Evolutionary conservation across 345 rosid genomes (phyloP).

Genomic region (Eucalyptus polyanthemos): DNA sequence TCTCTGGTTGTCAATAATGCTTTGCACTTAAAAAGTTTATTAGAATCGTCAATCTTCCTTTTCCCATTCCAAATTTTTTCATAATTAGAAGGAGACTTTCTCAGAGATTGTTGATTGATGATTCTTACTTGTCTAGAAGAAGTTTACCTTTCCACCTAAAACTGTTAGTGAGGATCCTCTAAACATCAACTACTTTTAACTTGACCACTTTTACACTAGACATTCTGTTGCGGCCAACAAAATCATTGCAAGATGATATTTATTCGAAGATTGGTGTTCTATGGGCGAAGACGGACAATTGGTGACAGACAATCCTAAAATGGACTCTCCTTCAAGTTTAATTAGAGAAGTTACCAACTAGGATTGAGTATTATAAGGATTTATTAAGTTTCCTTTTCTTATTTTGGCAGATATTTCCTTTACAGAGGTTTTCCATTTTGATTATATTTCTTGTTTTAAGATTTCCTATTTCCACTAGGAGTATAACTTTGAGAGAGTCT

Average conservation of each 20-base stretch:
- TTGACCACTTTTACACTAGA: neutral
- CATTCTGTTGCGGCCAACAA: neutral
- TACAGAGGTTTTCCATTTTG: neutral
- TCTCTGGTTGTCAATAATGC: neutral
- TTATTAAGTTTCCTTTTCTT: neutral
- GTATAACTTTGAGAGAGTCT: neutral
- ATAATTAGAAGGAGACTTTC: neutral
- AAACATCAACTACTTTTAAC: neutral
- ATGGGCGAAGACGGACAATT: neutral
- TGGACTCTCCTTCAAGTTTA: neutral
- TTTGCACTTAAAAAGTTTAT: neutral
- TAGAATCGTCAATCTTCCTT: neutral
- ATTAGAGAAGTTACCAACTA: neutral
- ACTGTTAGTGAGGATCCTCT: neutral
- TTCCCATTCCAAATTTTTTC: neutral
- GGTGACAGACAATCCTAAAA: neutral
- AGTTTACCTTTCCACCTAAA: neutral
- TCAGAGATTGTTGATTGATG: neutral
- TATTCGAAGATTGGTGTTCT: neutral
- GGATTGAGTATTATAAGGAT: neutral
- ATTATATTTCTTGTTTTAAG: neutral
- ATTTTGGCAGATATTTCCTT: neutral
- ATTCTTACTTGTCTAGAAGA: neutral
- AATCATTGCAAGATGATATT: neutral
- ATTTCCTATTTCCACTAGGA: neutral